These are phyloP conservation scores for Phytophthora hibernalis DNA, from an alignment of 352 stramenopile genomes.

Conservation along the genomic window DNA sequence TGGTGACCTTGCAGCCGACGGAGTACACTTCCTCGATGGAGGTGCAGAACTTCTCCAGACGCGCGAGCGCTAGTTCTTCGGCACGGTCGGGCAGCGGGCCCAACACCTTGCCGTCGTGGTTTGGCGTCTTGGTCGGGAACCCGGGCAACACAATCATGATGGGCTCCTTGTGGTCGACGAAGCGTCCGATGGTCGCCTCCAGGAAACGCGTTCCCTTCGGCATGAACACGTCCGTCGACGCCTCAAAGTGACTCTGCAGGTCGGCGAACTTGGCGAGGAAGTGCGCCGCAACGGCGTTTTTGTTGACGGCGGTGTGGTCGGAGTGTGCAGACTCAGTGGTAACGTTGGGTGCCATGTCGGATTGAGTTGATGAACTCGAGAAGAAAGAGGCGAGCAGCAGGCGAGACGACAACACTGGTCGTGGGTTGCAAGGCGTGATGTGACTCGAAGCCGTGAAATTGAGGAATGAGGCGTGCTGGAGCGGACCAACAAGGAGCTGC, in stretches of 20 bases:
- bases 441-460: background rate
- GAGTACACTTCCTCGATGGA: conserved; percentile 30
- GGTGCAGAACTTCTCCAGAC: conserved; percentile 24
- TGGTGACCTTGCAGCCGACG: conserved; percentile 25
- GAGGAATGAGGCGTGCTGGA: background rate
- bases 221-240: conserved; percentile 14
- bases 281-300: conserved; percentile 12
- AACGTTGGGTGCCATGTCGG: conserved; percentile 11
- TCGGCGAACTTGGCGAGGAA: conserved; percentile 22
- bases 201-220: conserved; percentile 17
- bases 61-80: conserved; percentile 23
- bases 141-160: conserved; percentile 11
- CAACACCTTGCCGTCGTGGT: conserved; percentile 26
- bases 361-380: background rate
- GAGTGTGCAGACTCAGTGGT: conserved; percentile 7
- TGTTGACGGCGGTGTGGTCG: conserved; percentile 2
- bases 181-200: conserved; percentile 13
- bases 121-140: conserved; percentile 24
- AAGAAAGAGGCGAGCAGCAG: background rate
- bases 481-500: background rate
- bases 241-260: conserved; percentile 27
- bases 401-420: too few species aligned
- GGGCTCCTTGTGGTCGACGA: conserved; percentile 17
- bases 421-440: background rate
- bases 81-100: conserved; percentile 23